Base-by-base conservation (phyloP, 1,284 basidiomycete genomes). In the Polyporus tsugae region DNA sequence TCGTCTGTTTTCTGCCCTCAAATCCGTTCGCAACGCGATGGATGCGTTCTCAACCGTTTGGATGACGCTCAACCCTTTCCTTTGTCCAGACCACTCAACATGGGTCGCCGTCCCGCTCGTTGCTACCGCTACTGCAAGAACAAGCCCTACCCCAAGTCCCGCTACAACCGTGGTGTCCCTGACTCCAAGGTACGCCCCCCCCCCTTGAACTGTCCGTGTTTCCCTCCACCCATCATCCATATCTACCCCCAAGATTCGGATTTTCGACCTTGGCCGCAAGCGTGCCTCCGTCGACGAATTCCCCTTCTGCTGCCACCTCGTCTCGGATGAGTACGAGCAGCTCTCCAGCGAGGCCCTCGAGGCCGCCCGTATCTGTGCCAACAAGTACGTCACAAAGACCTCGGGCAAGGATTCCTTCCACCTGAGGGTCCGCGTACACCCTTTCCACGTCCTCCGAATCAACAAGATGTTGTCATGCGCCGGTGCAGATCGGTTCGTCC, bases 381-480 rank as follows among this genome's bases (percentile, higher is more conserved):
- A 99, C 95, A 99, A 99, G 87, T 99, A 99, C 84, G 93, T 99
- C 76, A 97, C 96, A 80, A 99, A 99, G 91, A 96, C 94, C 33
- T 91, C 95, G 63, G 97, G 97, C 80, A 99, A 99, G 87, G 97
- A 99, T 80, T 95, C 97, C 25, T 99, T 99, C 96, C 97, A 99
- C 84, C 83, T 99, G 82, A 91, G 97, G 78, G 96, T 99, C 76
- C 94, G 97, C 74, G 96, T 96, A 68, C 97, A 99, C 87, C 97
- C 97, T 71, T 98, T 94, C 95, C 97, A 99, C 83, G 95, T 99
- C 76, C 86, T 99, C 84, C 95, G 97, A 76, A 99, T 98, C 93
- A 98, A 99, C 95, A 99, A 99, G 92, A 99, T 98, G 95, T 95
- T 99, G 88, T 95, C 94, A 71, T 98, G 97, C 83, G 97, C 97